Evolutionary conservation across 192 early-diverging fungal species (phyloP), one percentile per base, ranked within the genome.

Genomic region (Rhizophagus sp.): DNA sequence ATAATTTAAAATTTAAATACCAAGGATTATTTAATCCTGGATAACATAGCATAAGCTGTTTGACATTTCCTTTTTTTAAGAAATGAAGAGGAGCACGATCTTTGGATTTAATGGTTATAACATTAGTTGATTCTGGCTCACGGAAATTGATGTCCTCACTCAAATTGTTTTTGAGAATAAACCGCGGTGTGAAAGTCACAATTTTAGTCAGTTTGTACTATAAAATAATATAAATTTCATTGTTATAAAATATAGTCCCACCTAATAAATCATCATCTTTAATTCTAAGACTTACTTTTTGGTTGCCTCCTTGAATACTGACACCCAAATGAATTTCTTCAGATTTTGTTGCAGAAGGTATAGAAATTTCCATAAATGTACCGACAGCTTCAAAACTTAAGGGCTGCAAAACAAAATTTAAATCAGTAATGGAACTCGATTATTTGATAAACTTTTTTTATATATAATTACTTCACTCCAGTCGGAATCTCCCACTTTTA

Each of bases 371-470:
- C 76, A 93, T 90, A 11, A 92, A 88, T 76, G 93, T 96, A 12
- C 97, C 96, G 68, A 98, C 93, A 2, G 96, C 96, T 79, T 99
- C 98, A 82, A 99, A 98, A 85, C 96, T 98, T 63, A 97, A 82
- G 3, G 94, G 95, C 78, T 91, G 83, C 62, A 83, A 84, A 49
- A 30, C 30, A 30, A 75, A 81, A 30, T 75, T 71, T n/a, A 81
- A 82, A 69, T 73, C 82, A 33, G 15, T 33, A 64, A 57, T 49
- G 13, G 17, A 11, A 64, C 2, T n/a, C 13, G 44, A 47, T 47
- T 47, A 47, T 47, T 62, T 10, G n/a, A n/a, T 36, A n/a, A 61
- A 36, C 39, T n/a, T 17, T 41, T 33, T 30, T 30, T 50, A 15
- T 63, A 3, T 25, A 17, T 41, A 52, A 73, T 50, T 85, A 89